A percentile compares a stretch with the other conserved stretches of the same genome.
phyloP scores from a whole-genome alignment of 2,329 filamentous ascomycete species.

The Phyllosticta citrichinensis region DNA sequence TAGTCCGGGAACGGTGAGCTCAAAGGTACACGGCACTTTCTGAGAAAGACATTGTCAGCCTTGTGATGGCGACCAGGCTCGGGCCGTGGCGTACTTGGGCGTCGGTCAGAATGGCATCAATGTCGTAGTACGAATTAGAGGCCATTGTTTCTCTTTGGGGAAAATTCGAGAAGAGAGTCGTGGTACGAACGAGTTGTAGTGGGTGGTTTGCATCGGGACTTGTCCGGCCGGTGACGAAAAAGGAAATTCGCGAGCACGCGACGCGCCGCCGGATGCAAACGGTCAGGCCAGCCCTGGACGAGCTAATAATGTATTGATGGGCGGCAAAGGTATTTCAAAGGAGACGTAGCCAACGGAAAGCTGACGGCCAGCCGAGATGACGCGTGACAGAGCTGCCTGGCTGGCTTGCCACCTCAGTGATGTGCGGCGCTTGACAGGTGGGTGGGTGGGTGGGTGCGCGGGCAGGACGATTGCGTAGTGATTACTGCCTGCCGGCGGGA shows the following conservation, averaged over 20 bases:
- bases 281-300: not conserved
- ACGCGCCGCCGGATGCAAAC: conserved; percentile 3
- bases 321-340: not conserved
- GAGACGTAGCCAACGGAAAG: not conserved
- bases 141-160: not conserved
- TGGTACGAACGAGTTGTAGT: not conserved
- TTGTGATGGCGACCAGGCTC: not conserved
- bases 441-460: not conserved
- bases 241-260: conserved; percentile 7
- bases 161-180: not conserved
- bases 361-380: not conserved
- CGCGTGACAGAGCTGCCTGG: not conserved
- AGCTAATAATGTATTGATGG: too few species aligned
- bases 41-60: conserved; percentile 26
- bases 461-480: conserved; percentile 1
- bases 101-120: conserved; percentile 76
- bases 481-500: conserved; percentile 2
- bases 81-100: conserved; percentile 49
- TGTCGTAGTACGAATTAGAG: conserved; percentile 66
- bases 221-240: conserved; percentile 1
- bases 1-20: conserved; percentile 76
- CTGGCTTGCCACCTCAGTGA: not conserved
- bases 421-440: not conserved
- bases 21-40: conserved; percentile 95
- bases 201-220: not conserved